Percentiles rank a stretch among this genome's conserved stretches.
Evolutionary conservation across 2,329 filamentous ascomycete genomes (phyloP).

Genomic region (Leptographium wingfieldii): DNA sequence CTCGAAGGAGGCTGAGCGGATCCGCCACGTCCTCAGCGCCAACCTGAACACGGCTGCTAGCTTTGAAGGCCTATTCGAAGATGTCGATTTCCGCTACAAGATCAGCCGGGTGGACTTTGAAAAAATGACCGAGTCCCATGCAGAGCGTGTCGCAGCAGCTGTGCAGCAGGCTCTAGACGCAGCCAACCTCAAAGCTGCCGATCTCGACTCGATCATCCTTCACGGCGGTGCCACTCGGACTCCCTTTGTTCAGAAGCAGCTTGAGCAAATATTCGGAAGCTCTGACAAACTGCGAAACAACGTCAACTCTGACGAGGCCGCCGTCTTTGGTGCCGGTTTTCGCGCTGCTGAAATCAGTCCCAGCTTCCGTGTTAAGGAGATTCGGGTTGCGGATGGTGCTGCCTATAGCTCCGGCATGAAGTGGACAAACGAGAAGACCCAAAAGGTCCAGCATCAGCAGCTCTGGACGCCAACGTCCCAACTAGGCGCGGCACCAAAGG

Average conservation of each 20-base stretch:
- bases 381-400: constrained; percentile 65
- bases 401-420: constrained; percentile 63
- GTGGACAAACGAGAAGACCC: constrained; percentile 51
- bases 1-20: constrained; percentile 80
- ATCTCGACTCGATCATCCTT: constrained; percentile 83
- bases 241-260: constrained; percentile 82
- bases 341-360: constrained; percentile 85
- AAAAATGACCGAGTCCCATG: constrained; percentile 55
- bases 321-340: constrained; percentile 92
- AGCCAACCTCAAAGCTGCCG: constrained; percentile 58
- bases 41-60: constrained; percentile 70
- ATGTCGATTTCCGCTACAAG: constrained; percentile 90
- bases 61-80: constrained; percentile 84
- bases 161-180: constrained; percentile 62
- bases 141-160: constrained; percentile 53
- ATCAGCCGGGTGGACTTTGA: constrained; percentile 72
- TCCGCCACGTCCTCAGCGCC: constrained; percentile 83
- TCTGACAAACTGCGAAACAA: constrained; percentile 77
- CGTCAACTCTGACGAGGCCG: constrained; percentile 93
- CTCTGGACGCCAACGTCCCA: constrained; percentile 70
- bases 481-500: constrained; percentile 64
- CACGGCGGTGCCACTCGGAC: constrained; percentile 85
- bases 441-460: constrained; percentile 64
- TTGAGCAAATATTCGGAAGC: constrained; percentile 62
- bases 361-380: constrained; percentile 96